A percentile compares a stretch with the other conserved stretches of the same genome.
These are phyloP conservation scores for Ogataea ramenticola DNA, from an alignment of 805 yeast genomes.

Conservation along the genomic window DNA sequence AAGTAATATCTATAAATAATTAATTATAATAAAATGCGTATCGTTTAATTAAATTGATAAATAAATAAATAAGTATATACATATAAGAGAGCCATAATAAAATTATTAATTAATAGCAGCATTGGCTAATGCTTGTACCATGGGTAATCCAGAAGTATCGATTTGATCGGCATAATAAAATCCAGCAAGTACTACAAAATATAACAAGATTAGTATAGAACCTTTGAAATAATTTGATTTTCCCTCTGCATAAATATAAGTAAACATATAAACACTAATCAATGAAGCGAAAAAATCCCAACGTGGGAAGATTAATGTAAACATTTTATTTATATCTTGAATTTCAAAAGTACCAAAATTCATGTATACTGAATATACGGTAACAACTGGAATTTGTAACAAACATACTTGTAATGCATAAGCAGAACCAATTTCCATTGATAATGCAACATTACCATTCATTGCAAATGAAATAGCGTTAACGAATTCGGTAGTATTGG, in stretches of 20 bases:
- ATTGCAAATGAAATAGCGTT: constrained; percentile 96
- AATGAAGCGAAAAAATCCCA: constrained; percentile 91
- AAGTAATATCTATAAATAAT: not conserved
- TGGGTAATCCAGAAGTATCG: constrained; percentile 16
- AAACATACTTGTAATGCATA: constrained; percentile 94
- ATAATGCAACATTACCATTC: constrained; percentile 90
- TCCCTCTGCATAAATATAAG: constrained; percentile 94
- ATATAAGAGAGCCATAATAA: not conserved
- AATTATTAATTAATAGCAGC: not conserved
- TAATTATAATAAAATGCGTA: too few relatives aligned
- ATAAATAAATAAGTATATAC: too few relatives aligned
- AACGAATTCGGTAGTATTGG: constrained; percentile 93
- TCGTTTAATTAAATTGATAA: too few relatives aligned
- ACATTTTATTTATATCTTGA: constrained; percentile 37
- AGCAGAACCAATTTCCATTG: constrained; percentile 98
- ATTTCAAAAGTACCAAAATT: constrained; percentile 24
- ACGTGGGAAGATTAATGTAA: constrained; percentile 83
- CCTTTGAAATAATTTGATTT: constrained; percentile 96
- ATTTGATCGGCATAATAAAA: constrained; percentile 58
- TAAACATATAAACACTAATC: constrained; percentile 80
- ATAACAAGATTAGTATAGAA: constrained; percentile 72
- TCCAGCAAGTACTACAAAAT: constrained; percentile 69
- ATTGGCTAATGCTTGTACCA: not conserved
- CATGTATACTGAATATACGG: constrained; percentile 59
- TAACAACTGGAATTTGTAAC: constrained; percentile 87